phyloP scores from a whole-genome alignment of 2,329 filamentous ascomycete species.

The Cladophialophora immunda region DNA sequence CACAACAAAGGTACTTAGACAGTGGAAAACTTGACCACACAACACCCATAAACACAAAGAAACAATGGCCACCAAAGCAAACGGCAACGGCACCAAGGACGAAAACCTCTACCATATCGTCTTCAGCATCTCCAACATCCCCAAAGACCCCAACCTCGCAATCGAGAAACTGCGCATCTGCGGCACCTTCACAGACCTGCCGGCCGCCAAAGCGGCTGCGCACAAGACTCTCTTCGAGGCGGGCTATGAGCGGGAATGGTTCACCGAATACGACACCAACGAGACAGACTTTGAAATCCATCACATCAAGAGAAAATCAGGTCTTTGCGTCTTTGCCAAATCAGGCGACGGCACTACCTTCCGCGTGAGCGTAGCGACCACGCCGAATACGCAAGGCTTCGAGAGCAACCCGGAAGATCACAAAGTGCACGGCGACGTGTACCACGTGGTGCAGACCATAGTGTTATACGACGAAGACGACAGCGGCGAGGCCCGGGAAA shows the following conservation, averaged over 20 bases:
- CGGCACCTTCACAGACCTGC: slow-evolving; percentile 41
- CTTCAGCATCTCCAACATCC: slow-evolving; percentile 40
- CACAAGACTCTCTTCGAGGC: slow-evolving; percentile 45
- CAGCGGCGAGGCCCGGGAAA: slow-evolving; percentile 37
- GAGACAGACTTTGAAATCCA: slow-evolving; percentile 33
- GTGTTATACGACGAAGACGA: slow-evolving; percentile 40
- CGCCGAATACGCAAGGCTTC: slow-evolving; percentile 36
- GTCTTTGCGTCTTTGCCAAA: slow-evolving; percentile 41
- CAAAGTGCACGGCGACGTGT: slow-evolving; percentile 41
- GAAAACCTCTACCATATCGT: slow-evolving; percentile 43
- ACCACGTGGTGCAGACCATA: slow-evolving; percentile 43
- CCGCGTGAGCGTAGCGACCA: slow-evolving; percentile 42
- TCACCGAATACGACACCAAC: slow-evolving; percentile 41
- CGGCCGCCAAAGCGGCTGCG: slow-evolving; percentile 41
- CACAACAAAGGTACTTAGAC: not conserved
- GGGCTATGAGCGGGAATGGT: slow-evolving; percentile 45
- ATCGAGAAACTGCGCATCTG: slow-evolving; percentile 43
- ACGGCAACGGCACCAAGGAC: slow-evolving; percentile 19
- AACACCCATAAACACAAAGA: slow-evolving; percentile 9
- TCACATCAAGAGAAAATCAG: slow-evolving; percentile 34
- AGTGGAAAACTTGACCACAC: not conserved
- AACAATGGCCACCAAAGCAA: slow-evolving; percentile 27
- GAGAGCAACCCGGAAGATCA: slow-evolving; percentile 37
- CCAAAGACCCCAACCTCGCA: slow-evolving; percentile 40
- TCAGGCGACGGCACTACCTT: slow-evolving; percentile 43